A percentile compares a stretch with the other conserved stretches of the same genome.
These are phyloP conservation scores for Nemania diffusa DNA, from an alignment of 2,329 filamentous ascomycete genomes.

Conservation along the genomic window DNA sequence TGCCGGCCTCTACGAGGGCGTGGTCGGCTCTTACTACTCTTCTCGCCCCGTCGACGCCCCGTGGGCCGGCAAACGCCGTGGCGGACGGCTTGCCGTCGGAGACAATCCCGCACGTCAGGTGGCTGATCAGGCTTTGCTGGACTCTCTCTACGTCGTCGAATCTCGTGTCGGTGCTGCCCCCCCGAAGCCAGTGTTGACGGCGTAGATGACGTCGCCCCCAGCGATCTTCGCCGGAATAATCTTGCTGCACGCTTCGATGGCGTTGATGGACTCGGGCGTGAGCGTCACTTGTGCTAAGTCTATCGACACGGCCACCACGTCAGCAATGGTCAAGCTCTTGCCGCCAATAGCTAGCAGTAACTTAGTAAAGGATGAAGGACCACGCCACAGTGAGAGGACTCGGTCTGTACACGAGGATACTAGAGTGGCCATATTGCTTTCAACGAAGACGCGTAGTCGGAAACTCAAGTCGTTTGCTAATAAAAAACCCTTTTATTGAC, in stretches of 20 bases:
- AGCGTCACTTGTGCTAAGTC: constrained; percentile 13
- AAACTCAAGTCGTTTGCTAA: constrained; percentile 1
- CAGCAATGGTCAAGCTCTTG: constrained; percentile 14
- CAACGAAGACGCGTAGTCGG: not conserved
- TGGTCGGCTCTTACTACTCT: constrained; percentile 7
- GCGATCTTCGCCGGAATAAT: constrained; percentile 19
- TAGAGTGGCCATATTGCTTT: constrained; percentile 2
- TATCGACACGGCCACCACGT: constrained; percentile 25
- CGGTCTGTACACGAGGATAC: constrained; percentile 1
- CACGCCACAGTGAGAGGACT: constrained; percentile 9
- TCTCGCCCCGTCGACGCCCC: constrained; percentile 29
- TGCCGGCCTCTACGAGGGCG: constrained; percentile 37
- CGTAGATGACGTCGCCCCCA: constrained; percentile 19
- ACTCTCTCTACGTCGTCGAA: constrained; percentile 19
- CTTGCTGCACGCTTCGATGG: constrained; percentile 22
- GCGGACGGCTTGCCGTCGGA: constrained; percentile 37
- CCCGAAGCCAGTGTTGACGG: constrained; percentile 29
- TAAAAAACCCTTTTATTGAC: not conserved
- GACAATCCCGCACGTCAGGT: constrained; percentile 16
- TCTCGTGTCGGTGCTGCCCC: constrained; percentile 26
- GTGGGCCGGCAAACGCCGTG: constrained; percentile 11
- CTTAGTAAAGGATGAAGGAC: constrained; percentile 13
- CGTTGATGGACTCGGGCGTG: constrained; percentile 13
- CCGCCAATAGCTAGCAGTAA: constrained; percentile 6
- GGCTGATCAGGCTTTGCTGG: constrained; percentile 24